phyloP scores from a whole-genome alignment of 306 rosid genomes.

The Abrus precatorius region DNA sequence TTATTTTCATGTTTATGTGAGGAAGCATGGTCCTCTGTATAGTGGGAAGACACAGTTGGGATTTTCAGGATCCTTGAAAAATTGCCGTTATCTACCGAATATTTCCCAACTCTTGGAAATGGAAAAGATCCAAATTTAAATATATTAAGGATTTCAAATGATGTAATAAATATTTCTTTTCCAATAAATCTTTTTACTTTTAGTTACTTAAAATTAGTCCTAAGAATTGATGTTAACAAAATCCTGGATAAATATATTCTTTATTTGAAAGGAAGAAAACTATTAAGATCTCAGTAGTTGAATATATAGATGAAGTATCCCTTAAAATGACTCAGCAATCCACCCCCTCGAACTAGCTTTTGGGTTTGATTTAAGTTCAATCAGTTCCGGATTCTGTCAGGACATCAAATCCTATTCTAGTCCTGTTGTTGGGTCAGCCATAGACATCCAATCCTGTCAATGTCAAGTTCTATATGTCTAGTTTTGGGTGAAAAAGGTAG shows the following conservation, averaged over 20 bases:
- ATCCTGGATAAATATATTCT: neutral
- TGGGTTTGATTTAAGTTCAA: neutral
- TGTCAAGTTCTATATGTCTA: neutral
- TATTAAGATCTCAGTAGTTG: too few species aligned
- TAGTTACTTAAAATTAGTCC: too few species aligned
- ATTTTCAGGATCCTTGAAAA: slow-evolving; percentile 4
- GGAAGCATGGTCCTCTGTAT: neutral
- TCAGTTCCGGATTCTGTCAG: neutral
- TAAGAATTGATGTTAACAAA: too few species aligned
- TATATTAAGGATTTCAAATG: neutral
- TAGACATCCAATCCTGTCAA: too few species aligned
- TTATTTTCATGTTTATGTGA: neutral
- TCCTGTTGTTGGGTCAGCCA: neutral
- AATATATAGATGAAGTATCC: neutral
- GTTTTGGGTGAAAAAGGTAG: neutral
- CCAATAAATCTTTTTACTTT: too few species aligned
- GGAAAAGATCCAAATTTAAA: neutral
- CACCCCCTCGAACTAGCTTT: neutral
- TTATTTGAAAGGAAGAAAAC: neutral
- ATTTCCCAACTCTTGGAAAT: neutral
- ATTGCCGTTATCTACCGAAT: neutral
- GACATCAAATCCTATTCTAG: neutral
- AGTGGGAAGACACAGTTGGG: neutral
- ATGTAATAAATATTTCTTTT: too few species aligned
- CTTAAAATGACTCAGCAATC: neutral